These are phyloP conservation scores for Cyclotella cryptica DNA, from an alignment of 108 stramenopile species.

Conservation along the genomic window DNA sequence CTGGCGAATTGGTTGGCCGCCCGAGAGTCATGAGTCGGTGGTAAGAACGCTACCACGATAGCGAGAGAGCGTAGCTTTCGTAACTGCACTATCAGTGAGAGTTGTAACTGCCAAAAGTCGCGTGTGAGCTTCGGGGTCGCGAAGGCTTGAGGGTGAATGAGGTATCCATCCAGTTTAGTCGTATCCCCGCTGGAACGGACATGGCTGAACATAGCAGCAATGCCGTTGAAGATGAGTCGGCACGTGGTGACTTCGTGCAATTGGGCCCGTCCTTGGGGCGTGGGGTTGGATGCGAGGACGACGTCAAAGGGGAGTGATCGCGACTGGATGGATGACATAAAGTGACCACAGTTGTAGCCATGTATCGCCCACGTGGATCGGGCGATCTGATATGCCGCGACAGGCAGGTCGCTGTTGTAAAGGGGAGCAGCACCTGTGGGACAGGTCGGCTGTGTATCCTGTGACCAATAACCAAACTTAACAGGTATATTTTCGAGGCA, in stretches of 20 bases:
- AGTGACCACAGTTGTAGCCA: too few species aligned
- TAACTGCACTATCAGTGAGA: neutral
- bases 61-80: neutral
- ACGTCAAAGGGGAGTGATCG: too few species aligned
- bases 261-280: too few species aligned
- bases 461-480: too few species aligned
- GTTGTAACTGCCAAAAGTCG: too few species aligned
- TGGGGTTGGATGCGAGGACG: too few species aligned
- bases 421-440: neutral
- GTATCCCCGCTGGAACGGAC: too few species aligned
- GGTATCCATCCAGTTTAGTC: slow-evolving; percentile 10
- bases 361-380: neutral
- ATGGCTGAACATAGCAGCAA: too few species aligned
- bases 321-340: too few species aligned
- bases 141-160: slow-evolving; percentile 16
- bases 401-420: too few species aligned
- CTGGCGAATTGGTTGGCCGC: too few species aligned
- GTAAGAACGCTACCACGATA: neutral
- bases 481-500: too few species aligned
- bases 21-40: neutral
- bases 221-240: neutral
- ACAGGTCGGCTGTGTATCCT: neutral
- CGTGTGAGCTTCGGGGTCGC: neutral
- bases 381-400: neutral
- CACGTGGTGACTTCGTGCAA: slow-evolving; percentile 5